Evolutionary conservation across 148 eudicot genomes (phyloP).

Genomic region (Rhododendron simsii): DNA sequence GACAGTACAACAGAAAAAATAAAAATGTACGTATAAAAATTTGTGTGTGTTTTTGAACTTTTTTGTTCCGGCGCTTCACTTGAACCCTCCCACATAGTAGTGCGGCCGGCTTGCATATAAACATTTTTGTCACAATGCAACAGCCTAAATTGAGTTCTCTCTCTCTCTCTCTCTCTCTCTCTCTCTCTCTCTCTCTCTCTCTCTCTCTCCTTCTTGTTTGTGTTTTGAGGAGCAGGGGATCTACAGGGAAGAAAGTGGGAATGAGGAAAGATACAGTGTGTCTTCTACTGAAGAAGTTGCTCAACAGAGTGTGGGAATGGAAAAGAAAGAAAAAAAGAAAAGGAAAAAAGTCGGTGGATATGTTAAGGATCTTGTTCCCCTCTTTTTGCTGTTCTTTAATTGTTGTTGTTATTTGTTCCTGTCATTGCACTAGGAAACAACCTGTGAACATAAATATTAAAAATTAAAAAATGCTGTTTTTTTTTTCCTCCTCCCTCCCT

Average conservation of each 20-base stretch:
- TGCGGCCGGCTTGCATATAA: too few species aligned
- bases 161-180: not conserved
- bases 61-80: not conserved
- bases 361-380: conserved; percentile 13
- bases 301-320: conserved; percentile 7
- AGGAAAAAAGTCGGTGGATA: conserved; percentile 6
- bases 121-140: not conserved
- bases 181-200: not conserved
- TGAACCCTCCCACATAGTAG: not conserved
- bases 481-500: not conserved
- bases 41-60: not conserved
- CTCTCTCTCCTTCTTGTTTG: not conserved
- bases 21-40: too few species aligned
- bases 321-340: not conserved
- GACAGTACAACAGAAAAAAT: too few species aligned
- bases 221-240: conserved; percentile 19
- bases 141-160: not conserved
- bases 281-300: conserved; percentile 9
- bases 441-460: conserved; percentile 35
- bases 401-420: conserved; percentile 26
- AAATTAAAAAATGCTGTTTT: not conserved
- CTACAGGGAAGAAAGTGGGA: conserved; percentile 41
- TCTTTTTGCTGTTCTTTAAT: conserved; percentile 13
- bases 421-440: conserved; percentile 55
- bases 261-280: conserved; percentile 6